These are phyloP conservation scores for Cicer cuneatum DNA, from an alignment of 306 rosid species.

Conservation along the genomic window DNA sequence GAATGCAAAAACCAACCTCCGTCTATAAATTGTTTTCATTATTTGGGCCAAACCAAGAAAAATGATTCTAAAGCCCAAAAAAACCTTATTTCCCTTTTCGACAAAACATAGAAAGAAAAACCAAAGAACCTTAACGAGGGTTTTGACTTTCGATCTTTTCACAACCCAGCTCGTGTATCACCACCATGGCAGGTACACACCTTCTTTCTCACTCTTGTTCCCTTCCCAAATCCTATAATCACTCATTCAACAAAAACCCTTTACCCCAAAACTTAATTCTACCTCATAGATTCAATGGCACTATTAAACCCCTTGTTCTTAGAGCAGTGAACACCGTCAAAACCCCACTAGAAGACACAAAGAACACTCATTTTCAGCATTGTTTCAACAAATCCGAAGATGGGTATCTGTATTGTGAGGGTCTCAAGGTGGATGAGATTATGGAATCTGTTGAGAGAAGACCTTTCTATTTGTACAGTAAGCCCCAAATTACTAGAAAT, in stretches of 20 bases:
- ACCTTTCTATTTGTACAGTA: conserved; percentile 91
- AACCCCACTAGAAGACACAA: conserved; percentile 41
- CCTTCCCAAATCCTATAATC: conserved; percentile 50
- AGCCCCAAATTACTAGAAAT: conserved; percentile 85
- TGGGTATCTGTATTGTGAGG: conserved; percentile 81
- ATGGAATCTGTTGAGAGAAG: conserved; percentile 87
- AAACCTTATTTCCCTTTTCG: not conserved
- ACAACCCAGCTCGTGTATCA: not conserved
- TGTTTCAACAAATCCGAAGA: conserved; percentile 82
- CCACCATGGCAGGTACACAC: conserved; percentile 63
- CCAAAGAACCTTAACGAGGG: not conserved
- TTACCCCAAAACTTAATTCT: conserved; percentile 43
- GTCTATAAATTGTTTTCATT: no score
- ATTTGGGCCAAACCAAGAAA: not conserved
- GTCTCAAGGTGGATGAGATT: conserved; percentile 74
- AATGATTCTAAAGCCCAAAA: not conserved
- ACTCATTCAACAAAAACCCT: conserved; percentile 49
- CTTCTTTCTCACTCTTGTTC: conserved; percentile 53
- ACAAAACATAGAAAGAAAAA: not conserved
- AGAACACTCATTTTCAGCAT: conserved; percentile 57
- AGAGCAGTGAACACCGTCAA: conserved; percentile 61
- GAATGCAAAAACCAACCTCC: no score
- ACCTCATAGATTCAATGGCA: conserved; percentile 47
- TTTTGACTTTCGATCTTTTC: conserved; percentile 4
- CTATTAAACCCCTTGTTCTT: conserved; percentile 48